Percentiles rank a stretch among this genome's conserved stretches.
Conservation (phyloP, 164 flowering plant species). For the Vitis rotundifolia region DNA sequence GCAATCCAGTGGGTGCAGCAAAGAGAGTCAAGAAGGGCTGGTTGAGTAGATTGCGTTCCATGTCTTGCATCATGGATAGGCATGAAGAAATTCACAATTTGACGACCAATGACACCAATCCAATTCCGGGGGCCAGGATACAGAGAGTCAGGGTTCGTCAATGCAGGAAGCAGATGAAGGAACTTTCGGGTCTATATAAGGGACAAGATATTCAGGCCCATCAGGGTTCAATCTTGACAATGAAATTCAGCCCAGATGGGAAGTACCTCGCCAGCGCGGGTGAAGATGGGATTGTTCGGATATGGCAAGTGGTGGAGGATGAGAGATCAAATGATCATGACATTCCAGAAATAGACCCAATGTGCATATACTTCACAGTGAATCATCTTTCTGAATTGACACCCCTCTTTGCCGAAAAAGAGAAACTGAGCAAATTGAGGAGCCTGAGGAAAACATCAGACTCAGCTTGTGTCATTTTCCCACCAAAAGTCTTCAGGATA, state of each 20-base stretch:
- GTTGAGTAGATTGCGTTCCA: conserved; percentile 55
- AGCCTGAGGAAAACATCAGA: conserved; percentile 55
- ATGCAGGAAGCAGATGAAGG: conserved; percentile 54
- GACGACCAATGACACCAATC: conserved; percentile 13
- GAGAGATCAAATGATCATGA: conserved; percentile 55
- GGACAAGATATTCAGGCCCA: conserved; percentile 88
- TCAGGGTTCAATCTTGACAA: conserved; percentile 69
- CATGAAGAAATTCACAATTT: conserved; percentile 27
- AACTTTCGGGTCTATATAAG: conserved; percentile 74
- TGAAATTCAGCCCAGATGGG: conserved; percentile 97
- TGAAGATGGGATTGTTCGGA: conserved; percentile 76
- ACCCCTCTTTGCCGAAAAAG: conserved; percentile 57
- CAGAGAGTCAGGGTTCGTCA: conserved; percentile 67
- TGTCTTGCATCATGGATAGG: conserved; percentile 43
- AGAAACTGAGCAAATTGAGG: conserved; percentile 42
- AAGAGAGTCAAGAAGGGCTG: conserved; percentile 48
- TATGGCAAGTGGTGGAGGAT: conserved; percentile 82
- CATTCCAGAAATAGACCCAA: conserved; percentile 65
- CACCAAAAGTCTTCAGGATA: conserved; percentile 73
- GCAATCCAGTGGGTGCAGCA: conserved; percentile 7
- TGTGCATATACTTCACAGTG: conserved; percentile 68
- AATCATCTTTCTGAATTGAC: conserved; percentile 68
- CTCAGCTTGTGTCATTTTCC: conserved; percentile 78
- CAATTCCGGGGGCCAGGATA: conserved; percentile 23
- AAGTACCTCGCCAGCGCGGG: conserved; percentile 87